Evolutionary conservation across 192 early-diverging fungal genomes (phyloP).

Genomic region (Entomortierella beljakovae): DNA sequence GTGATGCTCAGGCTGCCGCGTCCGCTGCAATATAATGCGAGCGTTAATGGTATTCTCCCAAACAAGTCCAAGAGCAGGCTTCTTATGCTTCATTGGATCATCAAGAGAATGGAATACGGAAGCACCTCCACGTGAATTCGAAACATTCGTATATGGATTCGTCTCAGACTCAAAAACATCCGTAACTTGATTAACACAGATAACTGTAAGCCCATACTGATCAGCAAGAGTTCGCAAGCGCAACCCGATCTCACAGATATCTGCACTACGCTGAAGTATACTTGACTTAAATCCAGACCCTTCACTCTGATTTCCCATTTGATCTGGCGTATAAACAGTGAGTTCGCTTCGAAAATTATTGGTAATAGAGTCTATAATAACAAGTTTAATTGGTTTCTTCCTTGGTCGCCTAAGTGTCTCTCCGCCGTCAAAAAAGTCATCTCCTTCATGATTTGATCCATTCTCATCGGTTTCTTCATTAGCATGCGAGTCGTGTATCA

Average conservation of each 20-base stretch:
- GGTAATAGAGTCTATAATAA: conserved; percentile 91
- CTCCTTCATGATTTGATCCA: neutral
- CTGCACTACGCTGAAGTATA: conserved; percentile 56
- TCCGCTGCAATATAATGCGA: conserved; percentile 67
- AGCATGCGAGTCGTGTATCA: conserved; percentile 50
- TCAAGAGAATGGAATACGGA: conserved; percentile 11
- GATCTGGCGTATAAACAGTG: neutral
- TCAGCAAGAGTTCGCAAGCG: conserved; percentile 72
- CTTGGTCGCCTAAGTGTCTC: conserved; percentile 52
- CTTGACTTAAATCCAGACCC: conserved; percentile 15
- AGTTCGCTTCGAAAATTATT: conserved; percentile 74
- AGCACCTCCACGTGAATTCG: conserved; percentile 8
- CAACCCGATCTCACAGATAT: conserved; percentile 70
- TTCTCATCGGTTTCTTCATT: neutral
- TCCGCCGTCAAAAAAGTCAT: neutral
- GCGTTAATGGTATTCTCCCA: conserved; percentile 83
- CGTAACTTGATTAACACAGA: conserved; percentile 87
- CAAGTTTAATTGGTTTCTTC: conserved; percentile 67
- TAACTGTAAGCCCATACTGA: conserved; percentile 71
- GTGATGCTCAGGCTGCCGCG: conserved; percentile 17
- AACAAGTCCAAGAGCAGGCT: conserved; percentile 75
- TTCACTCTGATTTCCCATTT: conserved; percentile 13
- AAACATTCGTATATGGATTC: conserved; percentile 18
- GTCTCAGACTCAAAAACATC: conserved; percentile 16
- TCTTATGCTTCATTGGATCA: conserved; percentile 61